Conservation (phyloP, 2,329 filamentous ascomycete genomes). For the Raffaelea arxii region DNA sequence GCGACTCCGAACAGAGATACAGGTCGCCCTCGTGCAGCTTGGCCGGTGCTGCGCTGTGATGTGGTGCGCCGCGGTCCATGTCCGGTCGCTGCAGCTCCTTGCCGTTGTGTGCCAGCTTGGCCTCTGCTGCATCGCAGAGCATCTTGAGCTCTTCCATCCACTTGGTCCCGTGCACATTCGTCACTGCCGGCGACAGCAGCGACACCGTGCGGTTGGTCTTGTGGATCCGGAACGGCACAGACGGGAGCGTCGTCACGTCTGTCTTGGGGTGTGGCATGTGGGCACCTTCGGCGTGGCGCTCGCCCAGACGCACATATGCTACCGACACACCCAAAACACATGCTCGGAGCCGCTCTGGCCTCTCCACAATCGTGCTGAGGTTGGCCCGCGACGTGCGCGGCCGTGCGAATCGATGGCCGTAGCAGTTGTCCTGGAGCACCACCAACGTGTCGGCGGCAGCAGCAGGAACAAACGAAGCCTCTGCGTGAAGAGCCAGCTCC, state of each 20-base stretch:
- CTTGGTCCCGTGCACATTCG: slow-evolving; percentile 78
- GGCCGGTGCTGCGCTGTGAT: slow-evolving; percentile 24
- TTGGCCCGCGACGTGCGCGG: slow-evolving; percentile 64
- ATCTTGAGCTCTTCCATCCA: slow-evolving; percentile 89
- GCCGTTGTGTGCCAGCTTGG: slow-evolving; percentile 64
- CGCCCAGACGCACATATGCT: slow-evolving; percentile 85
- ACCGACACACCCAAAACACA: slow-evolving; percentile 71
- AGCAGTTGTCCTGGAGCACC: slow-evolving; percentile 86
- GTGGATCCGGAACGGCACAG: slow-evolving; percentile 71
- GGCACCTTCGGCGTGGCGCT: slow-evolving; percentile 61
- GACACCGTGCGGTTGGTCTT: slow-evolving; percentile 67
- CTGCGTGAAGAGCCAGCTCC: slow-evolving; percentile 54
- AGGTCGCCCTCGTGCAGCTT: slow-evolving; percentile 81
- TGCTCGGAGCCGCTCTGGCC: slow-evolving; percentile 83
- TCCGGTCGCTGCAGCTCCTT: slow-evolving; percentile 69
- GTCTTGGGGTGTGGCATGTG: slow-evolving; percentile 57
- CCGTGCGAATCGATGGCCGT: slow-evolving; percentile 84
- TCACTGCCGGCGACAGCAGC: slow-evolving; percentile 67
- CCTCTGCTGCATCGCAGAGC: slow-evolving; percentile 75
- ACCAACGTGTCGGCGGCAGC: slow-evolving; percentile 59
- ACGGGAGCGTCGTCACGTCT: slow-evolving; percentile 42
- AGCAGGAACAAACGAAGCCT: slow-evolving; percentile 6
- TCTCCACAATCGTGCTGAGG: slow-evolving; percentile 78
- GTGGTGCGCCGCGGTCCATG: slow-evolving; percentile 41
- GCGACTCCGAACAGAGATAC: slow-evolving; percentile 79